phyloP scores from a whole-genome alignment of 768 basidiomycete species.

The Cystofilobasidium macerans region DNA sequence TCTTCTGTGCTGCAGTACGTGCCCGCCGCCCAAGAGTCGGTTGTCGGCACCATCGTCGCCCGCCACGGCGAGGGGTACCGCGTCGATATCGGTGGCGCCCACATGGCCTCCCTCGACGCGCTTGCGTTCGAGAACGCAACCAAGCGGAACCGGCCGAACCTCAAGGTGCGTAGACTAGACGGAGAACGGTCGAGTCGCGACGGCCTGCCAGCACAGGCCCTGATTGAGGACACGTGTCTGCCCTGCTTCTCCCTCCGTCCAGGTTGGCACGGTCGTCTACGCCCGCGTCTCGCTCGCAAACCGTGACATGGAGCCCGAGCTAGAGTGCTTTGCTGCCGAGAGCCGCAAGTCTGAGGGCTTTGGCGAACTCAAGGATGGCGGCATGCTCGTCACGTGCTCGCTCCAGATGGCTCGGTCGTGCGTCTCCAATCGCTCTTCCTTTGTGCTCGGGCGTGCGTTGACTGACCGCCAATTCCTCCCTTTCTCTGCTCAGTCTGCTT shows the following conservation, averaged over 20 bases:
- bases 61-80: slow-evolving; percentile 79
- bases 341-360: slow-evolving; percentile 85
- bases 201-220: too few species aligned
- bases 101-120: slow-evolving; percentile 70
- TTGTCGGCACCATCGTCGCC: slow-evolving; percentile 69
- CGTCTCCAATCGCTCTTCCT: slow-evolving; percentile 33
- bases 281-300: slow-evolving; percentile 86
- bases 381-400: slow-evolving; percentile 70
- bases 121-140: slow-evolving; percentile 94
- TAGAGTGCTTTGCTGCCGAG: slow-evolving; percentile 91
- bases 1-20: slow-evolving; percentile 55
- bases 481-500: slow-evolving; percentile 49
- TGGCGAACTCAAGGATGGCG: slow-evolving; percentile 73
- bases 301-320: slow-evolving; percentile 95
- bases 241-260: not conserved
- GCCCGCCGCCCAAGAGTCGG: slow-evolving; percentile 77
- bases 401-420: slow-evolving; percentile 77
- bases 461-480: not conserved
- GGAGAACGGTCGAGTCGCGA: too few species aligned
- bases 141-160: slow-evolving; percentile 83
- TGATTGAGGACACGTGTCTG: slow-evolving; percentile 2
- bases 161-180: slow-evolving; percentile 60
- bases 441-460: too few species aligned
- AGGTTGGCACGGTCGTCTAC: slow-evolving; percentile 87
- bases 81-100: slow-evolving; percentile 85